Evolutionary conservation across 2,329 filamentous ascomycete genomes (phyloP).

Genomic region (Aschersonia sp.): DNA sequence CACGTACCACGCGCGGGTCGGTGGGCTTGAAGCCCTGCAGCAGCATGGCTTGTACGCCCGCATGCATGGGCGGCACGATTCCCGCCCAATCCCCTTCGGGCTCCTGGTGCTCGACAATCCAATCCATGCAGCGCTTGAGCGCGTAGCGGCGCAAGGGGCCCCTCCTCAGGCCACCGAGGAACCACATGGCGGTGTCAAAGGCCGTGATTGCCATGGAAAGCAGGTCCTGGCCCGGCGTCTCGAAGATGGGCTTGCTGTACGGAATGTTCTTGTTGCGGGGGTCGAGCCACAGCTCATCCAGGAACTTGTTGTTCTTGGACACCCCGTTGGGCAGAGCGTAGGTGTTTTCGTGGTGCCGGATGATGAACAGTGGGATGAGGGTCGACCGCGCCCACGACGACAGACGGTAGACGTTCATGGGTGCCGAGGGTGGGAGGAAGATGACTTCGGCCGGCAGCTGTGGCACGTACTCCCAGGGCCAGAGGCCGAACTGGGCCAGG

Average conservation of each 20-base stretch:
- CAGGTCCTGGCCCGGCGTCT: neutral
- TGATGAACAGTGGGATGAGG: slow-evolving; percentile 3
- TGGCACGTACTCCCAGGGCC: slow-evolving; percentile 3
- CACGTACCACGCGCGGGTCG: neutral
- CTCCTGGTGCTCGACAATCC: slow-evolving; percentile 3
- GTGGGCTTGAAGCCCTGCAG: neutral
- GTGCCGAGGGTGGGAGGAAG: slow-evolving; percentile 1
- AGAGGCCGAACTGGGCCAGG: slow-evolving; percentile 4
- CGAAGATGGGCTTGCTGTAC: neutral
- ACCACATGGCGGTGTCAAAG: neutral
- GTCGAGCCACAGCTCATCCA: slow-evolving; percentile 5
- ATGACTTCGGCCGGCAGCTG: slow-evolving; percentile 4
- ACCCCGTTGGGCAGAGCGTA: slow-evolving; percentile 4
- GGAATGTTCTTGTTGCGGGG: slow-evolving; percentile 2
- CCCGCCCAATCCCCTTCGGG: slow-evolving; percentile 3
- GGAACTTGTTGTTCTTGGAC: slow-evolving; percentile 1
- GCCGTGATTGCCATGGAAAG: neutral
- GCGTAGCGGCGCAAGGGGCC: neutral
- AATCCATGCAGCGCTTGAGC: slow-evolving; percentile 1
- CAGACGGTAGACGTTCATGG: slow-evolving; percentile 4
- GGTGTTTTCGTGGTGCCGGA: slow-evolving; percentile 1
- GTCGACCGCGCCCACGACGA: slow-evolving; percentile 4
- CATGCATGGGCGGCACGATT: slow-evolving; percentile 3
- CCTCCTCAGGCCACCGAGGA: slow-evolving; percentile 1
- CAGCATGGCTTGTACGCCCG: slow-evolving; percentile 1